Evolutionary conservation across 768 basidiomycete genomes (phyloP).

Genomic region (Termitomyces sp.): DNA sequence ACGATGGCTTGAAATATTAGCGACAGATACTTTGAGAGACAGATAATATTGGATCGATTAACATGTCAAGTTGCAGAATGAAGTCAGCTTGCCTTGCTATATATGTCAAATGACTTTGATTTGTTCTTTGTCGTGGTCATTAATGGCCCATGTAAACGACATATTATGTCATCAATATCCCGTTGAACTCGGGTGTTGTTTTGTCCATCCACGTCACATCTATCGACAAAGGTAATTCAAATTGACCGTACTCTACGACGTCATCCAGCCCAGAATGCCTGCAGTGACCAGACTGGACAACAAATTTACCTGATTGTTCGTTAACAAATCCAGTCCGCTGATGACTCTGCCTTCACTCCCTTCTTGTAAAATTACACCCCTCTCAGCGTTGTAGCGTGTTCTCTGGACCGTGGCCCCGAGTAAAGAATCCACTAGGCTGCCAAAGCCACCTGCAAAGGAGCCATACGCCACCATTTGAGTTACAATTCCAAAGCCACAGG

Average conservation of each 20-base stretch:
- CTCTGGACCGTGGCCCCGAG: conserved; percentile 85
- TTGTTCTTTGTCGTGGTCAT: no score
- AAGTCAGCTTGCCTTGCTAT: no score
- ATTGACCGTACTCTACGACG: conserved; percentile 4
- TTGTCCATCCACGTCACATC: no score
- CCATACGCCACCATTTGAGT: conserved; percentile 54
- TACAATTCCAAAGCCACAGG: conserved; percentile 43
- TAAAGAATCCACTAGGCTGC: conserved; percentile 83
- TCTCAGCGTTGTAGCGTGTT: conserved; percentile 63
- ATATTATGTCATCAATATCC: no score
- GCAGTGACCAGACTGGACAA: conserved; percentile 34
- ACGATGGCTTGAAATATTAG: no score
- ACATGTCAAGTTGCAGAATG: no score
- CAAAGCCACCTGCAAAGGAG: conserved; percentile 62
- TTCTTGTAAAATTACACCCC: conserved; percentile 63
- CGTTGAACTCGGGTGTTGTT: no score
- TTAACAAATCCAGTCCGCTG: conserved; percentile 64
- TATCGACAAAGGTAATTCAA: neutral
- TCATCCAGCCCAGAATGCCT: conserved; percentile 23
- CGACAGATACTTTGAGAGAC: no score
- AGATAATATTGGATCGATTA: no score
- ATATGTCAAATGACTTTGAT: no score
- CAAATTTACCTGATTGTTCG: conserved; percentile 71
- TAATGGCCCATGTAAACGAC: no score
- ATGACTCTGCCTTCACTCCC: conserved; percentile 33